These are phyloP conservation scores for Xylaria venustula DNA, from an alignment of 495 filamentous ascomycete genomes.

Conservation along the genomic window DNA sequence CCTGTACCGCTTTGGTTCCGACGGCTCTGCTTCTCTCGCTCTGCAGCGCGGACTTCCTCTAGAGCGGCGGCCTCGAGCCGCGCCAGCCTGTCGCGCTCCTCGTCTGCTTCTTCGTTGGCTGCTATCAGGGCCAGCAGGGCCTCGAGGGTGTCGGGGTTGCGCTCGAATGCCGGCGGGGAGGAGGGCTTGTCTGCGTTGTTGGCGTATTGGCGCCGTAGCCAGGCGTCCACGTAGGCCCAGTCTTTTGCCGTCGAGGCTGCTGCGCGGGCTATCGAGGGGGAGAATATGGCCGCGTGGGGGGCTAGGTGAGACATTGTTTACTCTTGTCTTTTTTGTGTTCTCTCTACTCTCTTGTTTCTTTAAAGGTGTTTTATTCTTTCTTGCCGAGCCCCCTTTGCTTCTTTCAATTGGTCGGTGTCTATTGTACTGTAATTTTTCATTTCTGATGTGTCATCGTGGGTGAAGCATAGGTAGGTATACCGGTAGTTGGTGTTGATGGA, in stretches of 20 bases:
- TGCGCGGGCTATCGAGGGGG: slow-evolving; percentile 65
- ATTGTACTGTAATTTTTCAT: too few relatives aligned
- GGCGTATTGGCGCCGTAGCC: slow-evolving; percentile 66
- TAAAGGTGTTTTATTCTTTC: too few relatives aligned
- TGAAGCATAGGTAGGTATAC: too few relatives aligned
- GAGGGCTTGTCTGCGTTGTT: slow-evolving; percentile 21
- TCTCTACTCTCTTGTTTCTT: background rate
- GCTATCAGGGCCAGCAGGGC: slow-evolving; percentile 72
- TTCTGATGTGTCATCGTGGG: too few relatives aligned
- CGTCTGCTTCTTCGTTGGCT: slow-evolving; percentile 79
- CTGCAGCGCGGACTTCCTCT: slow-evolving; percentile 50
- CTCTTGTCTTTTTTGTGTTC: background rate
- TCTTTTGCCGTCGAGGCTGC: slow-evolving; percentile 69
- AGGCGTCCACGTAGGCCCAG: slow-evolving; percentile 83
- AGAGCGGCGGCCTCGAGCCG: slow-evolving; percentile 61
- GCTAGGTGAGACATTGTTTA: slow-evolving; percentile 52
- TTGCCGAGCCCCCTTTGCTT: too few relatives aligned
- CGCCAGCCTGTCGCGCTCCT: slow-evolving; percentile 60
- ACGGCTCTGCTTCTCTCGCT: slow-evolving; percentile 28
- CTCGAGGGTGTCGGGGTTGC: slow-evolving; percentile 78
- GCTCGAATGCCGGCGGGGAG: slow-evolving; percentile 66
- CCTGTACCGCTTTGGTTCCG: background rate
- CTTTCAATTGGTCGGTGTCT: too few relatives aligned
- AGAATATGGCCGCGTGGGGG: slow-evolving; percentile 62
- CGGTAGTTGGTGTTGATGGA: too few relatives aligned